These are phyloP conservation scores for Plectosphaerella cucumerina DNA, from an alignment of 2,329 filamentous ascomycete species.

Conservation along the genomic window DNA sequence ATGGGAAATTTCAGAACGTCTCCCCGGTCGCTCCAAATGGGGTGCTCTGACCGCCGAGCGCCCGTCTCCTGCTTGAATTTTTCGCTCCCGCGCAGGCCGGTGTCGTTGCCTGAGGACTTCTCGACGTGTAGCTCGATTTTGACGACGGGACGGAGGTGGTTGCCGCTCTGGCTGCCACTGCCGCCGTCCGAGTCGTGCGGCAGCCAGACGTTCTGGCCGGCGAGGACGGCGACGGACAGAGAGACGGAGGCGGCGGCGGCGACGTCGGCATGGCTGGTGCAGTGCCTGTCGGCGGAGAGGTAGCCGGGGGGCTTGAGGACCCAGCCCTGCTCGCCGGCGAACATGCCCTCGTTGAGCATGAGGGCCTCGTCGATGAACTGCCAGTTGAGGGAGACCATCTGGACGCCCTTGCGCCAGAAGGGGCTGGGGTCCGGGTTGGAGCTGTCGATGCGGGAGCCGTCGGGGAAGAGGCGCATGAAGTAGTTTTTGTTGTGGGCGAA, in stretches of 20 bases:
- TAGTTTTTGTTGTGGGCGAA: slow-evolving; percentile 84
- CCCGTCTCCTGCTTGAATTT: slow-evolving; percentile 58
- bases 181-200: slow-evolving; percentile 33
- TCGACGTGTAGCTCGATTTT: slow-evolving; percentile 81
- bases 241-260: slow-evolving; percentile 53
- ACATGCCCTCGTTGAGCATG: slow-evolving; percentile 98
- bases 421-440: slow-evolving; percentile 92
- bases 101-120: slow-evolving; percentile 38
- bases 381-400: slow-evolving; percentile 98
- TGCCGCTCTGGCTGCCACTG: slow-evolving; percentile 21
- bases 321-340: slow-evolving; percentile 80
- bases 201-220: slow-evolving; percentile 69
- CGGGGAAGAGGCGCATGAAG: slow-evolving; percentile 90
- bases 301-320: slow-evolving; percentile 78
- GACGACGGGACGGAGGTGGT: slow-evolving; percentile 62
- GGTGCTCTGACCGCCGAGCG: slow-evolving; percentile 54
- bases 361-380: slow-evolving; percentile 91
- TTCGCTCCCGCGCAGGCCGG: slow-evolving; percentile 2
- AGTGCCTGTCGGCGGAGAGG: slow-evolving; percentile 42
- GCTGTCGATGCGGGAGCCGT: slow-evolving; percentile 71
- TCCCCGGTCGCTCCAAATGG: slow-evolving; percentile 53
- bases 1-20: slow-evolving; percentile 55
- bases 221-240: slow-evolving; percentile 68
- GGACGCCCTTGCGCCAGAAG: slow-evolving; percentile 90
- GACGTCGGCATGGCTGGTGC: slow-evolving; percentile 37